A percentile compares a stretch with the other conserved stretches of the same genome.
Conservation (phyloP, 495 filamentous ascomycete species). For the Penicillium cosmopolitanum region DNA sequence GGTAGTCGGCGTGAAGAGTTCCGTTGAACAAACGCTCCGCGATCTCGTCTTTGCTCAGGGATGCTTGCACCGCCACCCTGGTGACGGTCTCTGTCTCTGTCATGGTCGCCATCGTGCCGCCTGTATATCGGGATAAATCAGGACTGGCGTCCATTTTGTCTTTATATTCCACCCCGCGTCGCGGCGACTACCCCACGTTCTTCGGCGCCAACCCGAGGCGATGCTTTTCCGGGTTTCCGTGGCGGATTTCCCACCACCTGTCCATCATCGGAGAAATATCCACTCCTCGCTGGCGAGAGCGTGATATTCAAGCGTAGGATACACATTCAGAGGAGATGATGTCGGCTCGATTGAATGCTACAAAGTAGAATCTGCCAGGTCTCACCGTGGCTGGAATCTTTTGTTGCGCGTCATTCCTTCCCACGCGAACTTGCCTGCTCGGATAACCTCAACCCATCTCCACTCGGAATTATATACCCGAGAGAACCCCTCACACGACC, state of each 20-base stretch:
- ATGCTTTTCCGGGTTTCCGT: constrained; percentile 3
- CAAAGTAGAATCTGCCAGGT: no score
- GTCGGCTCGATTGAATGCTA: no score
- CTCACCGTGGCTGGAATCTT: not conserved
- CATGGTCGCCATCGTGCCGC: constrained; percentile 22
- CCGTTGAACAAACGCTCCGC: constrained; percentile 30
- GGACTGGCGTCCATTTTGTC: not conserved
- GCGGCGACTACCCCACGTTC: not conserved
- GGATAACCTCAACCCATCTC: not conserved
- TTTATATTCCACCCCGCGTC: constrained; percentile 3
- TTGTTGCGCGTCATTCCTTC: not conserved
- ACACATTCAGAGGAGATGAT: not conserved
- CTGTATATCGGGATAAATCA: not conserved
- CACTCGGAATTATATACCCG: not conserved
- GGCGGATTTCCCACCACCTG: not conserved
- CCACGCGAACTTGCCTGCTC: not conserved
- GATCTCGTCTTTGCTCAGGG: constrained; percentile 20
- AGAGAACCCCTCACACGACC: not conserved
- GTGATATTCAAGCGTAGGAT: not conserved
- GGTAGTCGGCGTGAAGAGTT: constrained; percentile 29
- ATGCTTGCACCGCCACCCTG: constrained; percentile 9
- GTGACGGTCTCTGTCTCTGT: constrained; percentile 22
- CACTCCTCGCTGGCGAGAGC: not conserved
- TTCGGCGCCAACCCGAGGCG: not conserved
- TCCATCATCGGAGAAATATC: not conserved